Base-by-base conservation (phyloP, 2,329 filamentous ascomycete genomes). In the Cercospora citrullina region DNA sequence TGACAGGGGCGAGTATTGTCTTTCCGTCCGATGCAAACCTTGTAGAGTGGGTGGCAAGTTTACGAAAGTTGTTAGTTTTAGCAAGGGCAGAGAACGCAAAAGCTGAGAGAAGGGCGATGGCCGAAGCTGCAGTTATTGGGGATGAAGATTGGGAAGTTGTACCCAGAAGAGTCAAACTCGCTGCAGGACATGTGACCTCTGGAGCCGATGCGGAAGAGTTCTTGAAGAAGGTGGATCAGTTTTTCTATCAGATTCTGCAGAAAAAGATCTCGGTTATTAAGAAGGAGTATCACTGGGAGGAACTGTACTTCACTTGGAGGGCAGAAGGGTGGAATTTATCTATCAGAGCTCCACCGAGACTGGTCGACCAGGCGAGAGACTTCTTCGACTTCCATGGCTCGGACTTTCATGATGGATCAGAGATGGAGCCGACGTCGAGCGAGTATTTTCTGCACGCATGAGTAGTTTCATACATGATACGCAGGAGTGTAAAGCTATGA, bases 1-100 rank as follows among this genome's bases (percentile, higher is more conserved):
- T n/a, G n/a, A n/a, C n/a, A n/a, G n/a, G n/a, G n/a, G n/a, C 48
- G 62, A 58, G 51, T 5, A 82, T 82, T 63, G 72, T 80, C 6
- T 82, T 81, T 63, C 79, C 80, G 0, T 71, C 75, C 18, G 73
- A 80, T 63, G 80, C 80, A 5, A 77, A 78, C 62, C 75, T 79
- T 72, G 75, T 81, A 5, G 72, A 79, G n/a, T 82, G 78, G 74
- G 77, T 79, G 68, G 71, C 76, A 30, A 77, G 77, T 2, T 77
- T 82, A 60, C 69, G 77, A 6, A 75, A 78, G 23, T 71, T 82
- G 3, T 69, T 76, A 12, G 75, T 74, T 2, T 80, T 81, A 58
- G 75, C 80, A 3, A 60, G 70, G 21, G 68, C 72, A n/a, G 72
- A 77, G 68, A 81, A 82, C 45, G 66, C 64, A 2, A 58, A 58